A percentile compares a stretch with the other conserved stretches of the same genome.
Conservation (phyloP, 2,329 filamentous ascomycete genomes). For the Teratosphaeria pseudoeucalypti region DNA sequence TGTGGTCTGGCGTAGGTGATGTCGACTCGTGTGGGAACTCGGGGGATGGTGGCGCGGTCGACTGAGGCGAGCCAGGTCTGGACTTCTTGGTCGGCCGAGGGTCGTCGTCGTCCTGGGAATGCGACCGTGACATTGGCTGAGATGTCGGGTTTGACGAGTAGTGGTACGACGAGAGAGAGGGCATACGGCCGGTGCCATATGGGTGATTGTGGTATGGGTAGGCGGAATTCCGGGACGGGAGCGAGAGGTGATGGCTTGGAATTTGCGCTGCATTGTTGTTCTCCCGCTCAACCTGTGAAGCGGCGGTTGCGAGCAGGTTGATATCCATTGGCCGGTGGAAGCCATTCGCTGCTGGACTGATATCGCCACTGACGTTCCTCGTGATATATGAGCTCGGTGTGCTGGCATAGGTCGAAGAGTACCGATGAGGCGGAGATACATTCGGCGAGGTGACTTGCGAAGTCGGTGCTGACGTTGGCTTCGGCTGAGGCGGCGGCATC, state of each 20-base stretch:
- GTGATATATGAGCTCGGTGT: conserved; percentile 49
- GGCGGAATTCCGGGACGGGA: conserved; percentile 19
- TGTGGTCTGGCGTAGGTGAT: conserved; percentile 92
- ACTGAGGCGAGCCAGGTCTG: conserved; percentile 85
- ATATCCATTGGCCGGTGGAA: conserved; percentile 48
- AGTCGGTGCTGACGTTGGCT: conserved; percentile 77
- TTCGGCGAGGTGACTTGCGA: conserved; percentile 88
- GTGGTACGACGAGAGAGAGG: conserved; percentile 67
- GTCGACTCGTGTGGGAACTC: conserved; percentile 94
- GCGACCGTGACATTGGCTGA: conserved; percentile 82
- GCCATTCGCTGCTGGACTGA: conserved; percentile 34
- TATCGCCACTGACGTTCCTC: conserved; percentile 41
- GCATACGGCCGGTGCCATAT: conserved; percentile 53
- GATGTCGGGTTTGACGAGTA: conserved; percentile 39
- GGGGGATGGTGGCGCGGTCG: conserved; percentile 87
- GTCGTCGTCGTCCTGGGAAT: conserved; percentile 75
- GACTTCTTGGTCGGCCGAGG: conserved; percentile 77
- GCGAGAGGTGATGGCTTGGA: conserved; percentile 29
- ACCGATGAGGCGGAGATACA: conserved; percentile 78
- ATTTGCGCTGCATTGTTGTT: conserved; percentile 32
- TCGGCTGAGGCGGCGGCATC: conserved; percentile 61
- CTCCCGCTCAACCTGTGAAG: conserved; percentile 56
- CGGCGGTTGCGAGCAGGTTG: conserved; percentile 59
- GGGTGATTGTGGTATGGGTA: conserved; percentile 39
- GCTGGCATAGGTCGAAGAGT: conserved; percentile 55